Base-by-base conservation (phyloP, 306 rosid species). In the Quercus dentata region DNA sequence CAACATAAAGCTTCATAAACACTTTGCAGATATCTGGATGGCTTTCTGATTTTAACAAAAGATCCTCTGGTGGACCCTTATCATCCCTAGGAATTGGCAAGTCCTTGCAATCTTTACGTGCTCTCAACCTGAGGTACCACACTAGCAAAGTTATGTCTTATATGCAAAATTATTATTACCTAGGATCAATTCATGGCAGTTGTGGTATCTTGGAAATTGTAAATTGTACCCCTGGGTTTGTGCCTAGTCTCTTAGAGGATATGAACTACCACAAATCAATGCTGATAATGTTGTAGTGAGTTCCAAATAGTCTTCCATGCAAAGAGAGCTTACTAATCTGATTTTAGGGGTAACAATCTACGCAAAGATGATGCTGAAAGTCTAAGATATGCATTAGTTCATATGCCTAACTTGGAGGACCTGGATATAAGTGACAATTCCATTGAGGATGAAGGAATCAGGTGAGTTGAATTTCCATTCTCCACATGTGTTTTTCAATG, bases 381-480 rank as follows among this genome's bases (percentile, higher is more conserved):
- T 79, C 97, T 89, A 79, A 83, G 89, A 80, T 84, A 83, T 88
- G 94, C 94, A 80, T 81, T 95, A 30, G 77, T 81, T 69, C 82
- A 79, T 80, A 77, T 86, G 84, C 96, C 98, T 59, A 86, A 84
- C 78, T 85, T 95, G 96, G 96, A 90, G 92, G 87, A 83, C 79
- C 91, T 95, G 88, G 99, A 95, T 87, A 76, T 93, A 83, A 86
- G 99, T 80, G 99, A 91, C 63, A 95, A 92, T 90, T 79, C 81
- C 38, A 83, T 95, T 76, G 90, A 78, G 84, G 97, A 90, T 82
- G 92, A 77, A 70, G 99, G 98, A 84, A 84, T 95, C 87, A 88
- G 97, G 99, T 91, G 41, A 78, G 77, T 69, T 52, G 58, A 75
- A 57, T 75, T 79, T 85, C 75, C 27, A n/a, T 76, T 81, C 56